These are phyloP conservation scores for Bryum argenteum DNA, from an alignment of 225 moss, liverwort and hornwort genomes.

Conservation along the genomic window DNA sequence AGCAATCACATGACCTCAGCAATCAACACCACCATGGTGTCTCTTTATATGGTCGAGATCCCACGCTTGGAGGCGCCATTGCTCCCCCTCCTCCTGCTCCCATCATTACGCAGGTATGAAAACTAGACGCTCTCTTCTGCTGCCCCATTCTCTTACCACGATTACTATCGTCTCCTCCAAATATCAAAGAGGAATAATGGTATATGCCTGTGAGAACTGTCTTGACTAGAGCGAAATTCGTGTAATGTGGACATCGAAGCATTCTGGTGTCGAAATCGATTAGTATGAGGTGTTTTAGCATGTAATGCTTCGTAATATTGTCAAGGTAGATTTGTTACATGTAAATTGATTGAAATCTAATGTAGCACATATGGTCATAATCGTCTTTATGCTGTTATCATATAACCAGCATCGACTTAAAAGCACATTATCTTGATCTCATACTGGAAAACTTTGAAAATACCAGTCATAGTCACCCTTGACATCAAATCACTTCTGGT, in stretches of 20 bases:
- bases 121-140: not conserved
- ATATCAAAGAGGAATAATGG: not conserved
- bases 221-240: slow-evolving; percentile 3
- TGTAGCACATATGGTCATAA: too few relatives aligned
- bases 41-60: slow-evolving; percentile 94
- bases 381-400: too few relatives aligned
- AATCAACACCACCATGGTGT: slow-evolving; percentile 95
- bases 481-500: too few relatives aligned
- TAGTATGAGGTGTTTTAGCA: not conserved
- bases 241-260: not conserved
- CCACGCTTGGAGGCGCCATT: slow-evolving; percentile 77
- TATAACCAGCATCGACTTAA: too few relatives aligned
- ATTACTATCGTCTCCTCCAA: not conserved
- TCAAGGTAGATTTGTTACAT: too few relatives aligned
- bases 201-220: not conserved
- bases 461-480: too few relatives aligned
- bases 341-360: too few relatives aligned
- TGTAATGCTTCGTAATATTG: too few relatives aligned
- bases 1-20: slow-evolving; percentile 70
- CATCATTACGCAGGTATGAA: slow-evolving; percentile 86
- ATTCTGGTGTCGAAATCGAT: not conserved
- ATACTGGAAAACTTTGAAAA: too few relatives aligned
- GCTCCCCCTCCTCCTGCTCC: slow-evolving; percentile 97
- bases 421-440: too few relatives aligned
- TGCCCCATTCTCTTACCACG: not conserved